Evolutionary conservation across 306 rosid species (phyloP), one percentile per base, ranked within the genome.

Genomic region (Medicago ruthenica): DNA sequence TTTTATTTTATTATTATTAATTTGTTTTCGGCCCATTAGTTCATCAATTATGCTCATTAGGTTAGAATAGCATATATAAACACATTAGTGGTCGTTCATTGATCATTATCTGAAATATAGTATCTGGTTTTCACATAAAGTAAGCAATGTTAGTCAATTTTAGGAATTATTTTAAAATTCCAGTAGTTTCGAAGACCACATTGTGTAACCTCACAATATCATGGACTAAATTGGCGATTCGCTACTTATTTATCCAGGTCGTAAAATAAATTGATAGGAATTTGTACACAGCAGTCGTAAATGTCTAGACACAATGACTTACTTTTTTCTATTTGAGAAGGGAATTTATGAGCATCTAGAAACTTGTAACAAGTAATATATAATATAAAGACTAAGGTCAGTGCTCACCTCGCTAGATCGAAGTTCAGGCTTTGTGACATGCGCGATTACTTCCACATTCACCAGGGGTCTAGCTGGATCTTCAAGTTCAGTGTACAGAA

Each of bases 401-500:
- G 80, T 70, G 37, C 79, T 78, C 73, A 92, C 97, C 96, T 92
- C 97, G 67, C 91, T 90, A 73, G 92, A 80, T 70, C 96, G 86
- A 50, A 83, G 81, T 89, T 92, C 94, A 37, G 97, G 97, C 83
- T 85, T 86, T 36, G 92, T 90, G 71, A 92, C 97, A 42, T 92
- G 97, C 59, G 96, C 97, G 74, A 86, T 72, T 73, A 90, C 96
- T 85, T 92, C 97, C 76, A 88, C 89, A 62, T 92, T 90, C 78
- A 92, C 87, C 64, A 90, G 84, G 48, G 94, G 92, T 58, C 79
- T 84, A 45, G 78, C 64, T 22, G 79, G 80, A 50, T 86, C 83
- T 58, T 86, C 89, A 71, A 80, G 91, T 79, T 92, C 90, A 6
- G 98, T 92, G 87, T 86, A 90, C 70, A 90, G 86, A 74, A 92